Evolutionary conservation across 1,284 basidiomycete species (phyloP), one percentile per base, ranked within the genome.

Genomic region (Fereydounia khargensis): DNA sequence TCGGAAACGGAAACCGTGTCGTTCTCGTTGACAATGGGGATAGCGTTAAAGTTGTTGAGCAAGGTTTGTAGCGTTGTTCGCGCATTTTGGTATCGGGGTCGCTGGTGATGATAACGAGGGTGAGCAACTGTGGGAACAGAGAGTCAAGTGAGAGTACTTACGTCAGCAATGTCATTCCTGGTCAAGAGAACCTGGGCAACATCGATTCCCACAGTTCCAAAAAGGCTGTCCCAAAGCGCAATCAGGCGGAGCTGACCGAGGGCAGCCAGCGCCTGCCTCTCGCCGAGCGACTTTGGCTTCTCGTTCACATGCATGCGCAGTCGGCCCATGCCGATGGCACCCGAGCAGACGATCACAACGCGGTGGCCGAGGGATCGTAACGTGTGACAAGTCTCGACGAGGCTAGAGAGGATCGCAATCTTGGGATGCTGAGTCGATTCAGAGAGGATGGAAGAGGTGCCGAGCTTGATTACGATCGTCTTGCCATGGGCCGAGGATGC

Each of bases 201-300:
- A 4, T 90, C 89, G 75, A 95, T 91, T 41, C 88, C 91, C 16
- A 97, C 79, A 64, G 92, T 88, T 2, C 88, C 83, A 68, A 99
- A 99, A 33, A 98, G 80, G 70, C 91, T 92, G 74, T 98, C 95
- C 89, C 89, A 99, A 1, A 98, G 80, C 1, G 91, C 91, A 54
- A 98, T 97, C 19, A 99, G 82, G 47, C 92, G 81, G 7, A 94
- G 89, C 79, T 99, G 95, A 1, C 95, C 94, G 39, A 98, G 90
- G 0, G 94, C 94, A 22, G 94, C 94, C 31, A 98, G 80, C 6
- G 94, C 94, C 81, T 97, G 92, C 77, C 94, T 92, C 45, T 89
- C 89, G 3, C 88, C 86, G 13, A 98, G 78, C 43, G 82, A 85
- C 68, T 92, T 94, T 1, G 91, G 89, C 49, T 83, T 81, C 45